A percentile compares a stretch with the other conserved stretches of the same genome.
Conservation (phyloP, 495 filamentous ascomycete genomes). For the Pseudevernia furfuracea region DNA sequence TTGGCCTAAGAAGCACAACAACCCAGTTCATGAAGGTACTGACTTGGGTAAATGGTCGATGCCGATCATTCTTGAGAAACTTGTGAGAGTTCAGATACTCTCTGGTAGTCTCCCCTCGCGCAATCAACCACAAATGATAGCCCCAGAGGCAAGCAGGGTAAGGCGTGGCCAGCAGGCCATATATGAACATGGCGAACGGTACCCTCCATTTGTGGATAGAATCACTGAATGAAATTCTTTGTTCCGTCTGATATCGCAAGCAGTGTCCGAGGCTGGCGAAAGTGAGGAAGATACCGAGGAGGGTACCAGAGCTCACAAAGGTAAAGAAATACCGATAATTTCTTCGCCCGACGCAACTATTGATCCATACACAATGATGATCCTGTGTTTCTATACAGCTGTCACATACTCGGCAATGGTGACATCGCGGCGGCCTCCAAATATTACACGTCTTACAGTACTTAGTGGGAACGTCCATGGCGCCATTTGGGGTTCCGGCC, state of each 20-base stretch:
- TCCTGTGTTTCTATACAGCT: conserved; percentile 97
- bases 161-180: conserved; percentile 60
- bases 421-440: conserved; percentile 90
- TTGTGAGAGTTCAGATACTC: conserved; percentile 96
- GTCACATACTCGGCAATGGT: conserved; percentile 94
- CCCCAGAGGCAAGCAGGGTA: conserved; percentile 78
- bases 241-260: conserved; percentile 54
- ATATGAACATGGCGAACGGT: conserved; percentile 85
- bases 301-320: conserved; percentile 67
- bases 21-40: conserved; percentile 72
- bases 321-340: conserved; percentile 98
- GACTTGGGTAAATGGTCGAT: conserved; percentile 81
- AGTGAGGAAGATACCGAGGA: conserved; percentile 70
- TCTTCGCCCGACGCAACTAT: conserved; percentile 93
- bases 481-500: conserved; percentile 59
- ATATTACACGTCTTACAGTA: conserved; percentile 96
- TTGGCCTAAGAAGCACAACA: conserved; percentile 69
- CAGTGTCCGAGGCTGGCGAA: conserved; percentile 74
- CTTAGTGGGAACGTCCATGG: conserved; percentile 95
- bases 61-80: conserved; percentile 82
- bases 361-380: conserved; percentile 98
- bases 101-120: conserved; percentile 84
- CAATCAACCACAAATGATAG: conserved; percentile 87
- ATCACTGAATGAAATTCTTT: conserved; percentile 55
- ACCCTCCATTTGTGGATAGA: conserved; percentile 64